Percentiles rank a stretch among this genome's conserved stretches.
phyloP scores from a whole-genome alignment of 139 green algal genomes.

The Chlamydomonas schloesseri region DNA sequence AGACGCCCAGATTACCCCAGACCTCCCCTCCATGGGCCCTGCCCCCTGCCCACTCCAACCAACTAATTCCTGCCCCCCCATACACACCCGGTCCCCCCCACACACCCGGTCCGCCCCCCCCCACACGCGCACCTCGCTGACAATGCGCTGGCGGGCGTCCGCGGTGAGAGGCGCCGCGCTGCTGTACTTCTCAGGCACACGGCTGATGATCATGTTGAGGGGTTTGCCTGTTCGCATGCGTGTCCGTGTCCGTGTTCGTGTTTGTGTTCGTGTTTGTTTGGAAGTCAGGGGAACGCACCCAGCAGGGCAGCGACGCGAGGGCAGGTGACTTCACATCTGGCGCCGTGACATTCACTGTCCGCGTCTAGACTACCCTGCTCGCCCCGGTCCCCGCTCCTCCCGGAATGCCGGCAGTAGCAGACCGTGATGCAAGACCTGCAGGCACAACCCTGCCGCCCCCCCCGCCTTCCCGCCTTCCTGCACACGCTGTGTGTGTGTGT shows the following conservation, averaged over 20 bases:
- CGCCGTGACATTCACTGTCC: no score
- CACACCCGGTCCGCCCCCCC: background rate
- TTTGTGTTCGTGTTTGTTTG: background rate
- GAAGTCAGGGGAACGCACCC: background rate
- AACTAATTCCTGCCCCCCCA: no score
- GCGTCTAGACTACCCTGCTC: no score
- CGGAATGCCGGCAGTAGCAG: no score
- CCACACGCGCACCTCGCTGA: conserved; percentile 70
- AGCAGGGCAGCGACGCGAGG: no score
- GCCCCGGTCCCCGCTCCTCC: no score
- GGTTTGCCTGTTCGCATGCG: conserved; percentile 19
- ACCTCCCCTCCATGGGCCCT: no score
- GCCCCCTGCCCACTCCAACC: background rate
- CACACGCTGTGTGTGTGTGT: no score
- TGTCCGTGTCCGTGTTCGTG: no score
- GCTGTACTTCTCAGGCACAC: conserved; percentile 77
- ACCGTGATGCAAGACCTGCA: no score
- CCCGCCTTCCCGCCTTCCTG: no score
- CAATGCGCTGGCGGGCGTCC: conserved; percentile 89
- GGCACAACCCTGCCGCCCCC: background rate
- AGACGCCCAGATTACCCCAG: no score
- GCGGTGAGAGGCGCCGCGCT: conserved; percentile 23
- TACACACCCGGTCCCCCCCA: background rate
- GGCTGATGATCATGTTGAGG: conserved; percentile 65
- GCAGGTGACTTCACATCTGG: background rate